Evolutionary conservation across 495 filamentous ascomycete genomes (phyloP), one percentile per base, ranked within the genome.

Genomic region (Tuber aestivum): DNA sequence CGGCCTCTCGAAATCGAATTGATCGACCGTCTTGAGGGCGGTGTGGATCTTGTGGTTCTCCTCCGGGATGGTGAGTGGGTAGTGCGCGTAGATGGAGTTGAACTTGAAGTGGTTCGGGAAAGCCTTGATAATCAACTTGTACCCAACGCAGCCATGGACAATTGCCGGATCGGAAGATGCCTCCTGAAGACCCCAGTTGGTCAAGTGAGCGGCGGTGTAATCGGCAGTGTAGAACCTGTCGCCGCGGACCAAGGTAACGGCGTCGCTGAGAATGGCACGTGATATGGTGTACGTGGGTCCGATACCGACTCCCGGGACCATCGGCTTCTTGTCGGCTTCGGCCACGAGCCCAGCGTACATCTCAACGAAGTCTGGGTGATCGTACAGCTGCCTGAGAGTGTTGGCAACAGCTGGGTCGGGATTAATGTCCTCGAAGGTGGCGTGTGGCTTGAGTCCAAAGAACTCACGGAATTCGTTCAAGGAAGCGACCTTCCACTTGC

Each of bases 401-500:
- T 92, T 87, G 18, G 90, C 88, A 41, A 96, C 89, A n/a, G 89
- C 87, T 10, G 89, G 89, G 81, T 97, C 90, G 0, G 89, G 86
- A 80, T 94, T 97, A 86, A 97, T 96, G 74, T 93, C 91, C 76
- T 94, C 91, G 73, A 97, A 97, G 0, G 87, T 91, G 78, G 90
- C 86, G 81, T 97, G 89, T 0, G 89, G 89, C 75, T 90, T 88
- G 27, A 97, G 85, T 16, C 89, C 90, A 79, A 96, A 95, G 85
- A 92, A 93, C 77, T 89, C 87, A 48, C 94, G 87, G 85, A 97
- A 94, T 83, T 97, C 94, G 83, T 97, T 97, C 72, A 97, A 85
- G 4, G 92, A 91, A 1, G 91, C 91, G 37, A 94, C 80, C 77
- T 93, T 93, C 94, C 94, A 97, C 32, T 89, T 87, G 16, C 94